Evolutionary conservation across 2,329 filamentous ascomycete genomes (phyloP), one percentile per base, ranked within the genome.

Genomic region (Fusarium sp.): DNA sequence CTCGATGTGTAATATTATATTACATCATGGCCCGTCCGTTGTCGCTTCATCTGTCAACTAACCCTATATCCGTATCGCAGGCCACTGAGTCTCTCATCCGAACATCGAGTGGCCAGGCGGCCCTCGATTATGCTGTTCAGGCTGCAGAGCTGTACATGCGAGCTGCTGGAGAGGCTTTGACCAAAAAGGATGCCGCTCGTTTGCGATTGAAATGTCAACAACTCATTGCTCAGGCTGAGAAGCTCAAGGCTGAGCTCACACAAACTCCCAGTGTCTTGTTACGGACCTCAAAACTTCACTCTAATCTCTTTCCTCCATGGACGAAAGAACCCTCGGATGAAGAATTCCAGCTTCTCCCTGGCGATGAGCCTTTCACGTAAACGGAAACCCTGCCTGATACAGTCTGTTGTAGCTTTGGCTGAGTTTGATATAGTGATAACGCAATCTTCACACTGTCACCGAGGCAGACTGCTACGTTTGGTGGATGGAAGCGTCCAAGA

Each of bases 241-340:
- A 85, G 58, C 92, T 98, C 78, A 98, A 98, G 77, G 63, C 69
- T 1, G 66, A 75, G 41, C 58, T 80, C 45, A 67, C 45, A 12
- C 66, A 66, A 36, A 70, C 60, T 5, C 68, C 66, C 24, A 55
- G 41, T 38, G 91, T 98, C 57, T 82, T 98, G 14, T 85, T 93
- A 4, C 91, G 92, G 78, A 91, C 92, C 8, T 96, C 95, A 9
- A 92, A 90, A 63, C 87, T 99, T 26, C 94, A 98, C 79, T 94
- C 93, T 2, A 93, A 91, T 78, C 87, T 92, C 26, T 98, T 98
- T 75, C 94, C 93, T 17, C 94, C 93, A 1, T 99, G 96, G 96
- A 88, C 88, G n/a, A 82, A 82, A 5, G 85, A 90, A 35, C 92
- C 94, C 2, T 80, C 82, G 8, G 81, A 88, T 1, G 81, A 86